A percentile compares a stretch with the other conserved stretches of the same genome.
Evolutionary conservation across 2,329 filamentous ascomycete genomes (phyloP).

Genomic region (Trichophyton rubrum): DNA sequence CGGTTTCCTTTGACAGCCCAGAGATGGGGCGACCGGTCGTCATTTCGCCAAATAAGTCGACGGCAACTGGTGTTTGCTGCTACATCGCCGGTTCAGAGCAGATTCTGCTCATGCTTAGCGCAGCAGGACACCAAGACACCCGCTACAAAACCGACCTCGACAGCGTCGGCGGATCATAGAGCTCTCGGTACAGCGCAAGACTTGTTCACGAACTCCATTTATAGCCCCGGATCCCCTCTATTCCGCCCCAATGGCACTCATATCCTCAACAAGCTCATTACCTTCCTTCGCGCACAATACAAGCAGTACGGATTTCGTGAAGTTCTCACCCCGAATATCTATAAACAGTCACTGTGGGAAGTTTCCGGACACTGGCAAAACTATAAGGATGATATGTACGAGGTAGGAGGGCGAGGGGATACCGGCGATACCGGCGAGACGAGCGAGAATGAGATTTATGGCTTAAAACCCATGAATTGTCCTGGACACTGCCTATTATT

Average conservation of each 20-base stretch:
- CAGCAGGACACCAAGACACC: conserved; percentile 7
- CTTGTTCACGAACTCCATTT: conserved; percentile 65
- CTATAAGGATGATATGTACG: conserved; percentile 87
- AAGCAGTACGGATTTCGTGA: conserved; percentile 75
- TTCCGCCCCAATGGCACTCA: conserved; percentile 71
- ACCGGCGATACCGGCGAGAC: conserved; percentile 36
- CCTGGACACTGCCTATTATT: conserved; percentile 81
- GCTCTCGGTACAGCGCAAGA: conserved; percentile 46
- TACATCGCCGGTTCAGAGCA: conserved; percentile 6
- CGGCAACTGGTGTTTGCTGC: neutral
- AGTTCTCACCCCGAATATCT: conserved; percentile 80
- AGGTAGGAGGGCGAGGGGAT: conserved; percentile 48
- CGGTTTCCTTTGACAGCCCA: conserved; percentile 10
- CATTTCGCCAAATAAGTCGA: neutral
- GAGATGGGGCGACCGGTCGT: conserved; percentile 9
- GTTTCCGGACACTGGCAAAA: conserved; percentile 79
- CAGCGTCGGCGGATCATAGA: conserved; percentile 38
- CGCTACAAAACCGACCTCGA: neutral
- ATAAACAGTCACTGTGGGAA: conserved; percentile 78
- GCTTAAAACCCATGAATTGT: conserved; percentile 88
- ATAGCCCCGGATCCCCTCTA: conserved; percentile 75
- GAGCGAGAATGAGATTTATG: conserved; percentile 58
- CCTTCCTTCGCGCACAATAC: conserved; percentile 74
- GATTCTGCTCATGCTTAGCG: conserved; percentile 22
- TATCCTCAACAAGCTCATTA: conserved; percentile 71